These are phyloP conservation scores for Ceratocystis papillata DNA, from an alignment of 2,329 filamentous ascomycete genomes.

Conservation along the genomic window DNA sequence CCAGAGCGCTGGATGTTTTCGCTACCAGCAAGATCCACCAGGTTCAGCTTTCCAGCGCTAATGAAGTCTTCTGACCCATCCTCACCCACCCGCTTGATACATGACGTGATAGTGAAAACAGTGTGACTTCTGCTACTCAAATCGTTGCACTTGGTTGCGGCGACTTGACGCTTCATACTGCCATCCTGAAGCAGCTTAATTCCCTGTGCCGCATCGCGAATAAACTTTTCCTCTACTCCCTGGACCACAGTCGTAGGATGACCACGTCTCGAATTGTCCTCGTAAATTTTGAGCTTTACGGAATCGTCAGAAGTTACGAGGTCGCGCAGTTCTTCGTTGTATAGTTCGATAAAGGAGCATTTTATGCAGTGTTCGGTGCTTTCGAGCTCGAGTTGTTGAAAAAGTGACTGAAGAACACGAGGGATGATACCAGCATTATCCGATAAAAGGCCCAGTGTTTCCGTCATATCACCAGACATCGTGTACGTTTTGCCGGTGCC, in stretches of 20 bases:
- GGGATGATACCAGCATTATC: slow-evolving; percentile 94
- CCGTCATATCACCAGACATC: slow-evolving; percentile 95
- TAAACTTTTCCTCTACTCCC: slow-evolving; percentile 94
- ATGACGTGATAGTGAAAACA: slow-evolving; percentile 89
- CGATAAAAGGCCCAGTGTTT: slow-evolving; percentile 72
- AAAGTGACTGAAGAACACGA: slow-evolving; percentile 75
- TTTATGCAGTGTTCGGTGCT: slow-evolving; percentile 81
- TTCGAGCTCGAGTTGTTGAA: slow-evolving; percentile 69
- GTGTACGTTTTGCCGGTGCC: slow-evolving; percentile 98
- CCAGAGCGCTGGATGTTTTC: slow-evolving; percentile 97
- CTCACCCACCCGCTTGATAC: slow-evolving; percentile 70
- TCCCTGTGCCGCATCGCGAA: slow-evolving; percentile 71
- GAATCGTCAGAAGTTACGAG: slow-evolving; percentile 71
- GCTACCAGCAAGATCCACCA: slow-evolving; percentile 92
- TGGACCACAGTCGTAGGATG: slow-evolving; percentile 79
- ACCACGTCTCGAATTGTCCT: slow-evolving; percentile 79
- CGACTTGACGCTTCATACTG: slow-evolving; percentile 92
- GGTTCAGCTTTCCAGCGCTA: slow-evolving; percentile 83
- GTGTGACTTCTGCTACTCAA: slow-evolving; percentile 95
- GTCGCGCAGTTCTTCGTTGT: slow-evolving; percentile 94
- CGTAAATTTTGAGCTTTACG: slow-evolving; percentile 86
- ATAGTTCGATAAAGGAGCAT: slow-evolving; percentile 96
- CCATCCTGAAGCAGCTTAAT: slow-evolving; percentile 82
- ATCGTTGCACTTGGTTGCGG: slow-evolving; percentile 98
- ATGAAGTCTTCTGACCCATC: slow-evolving; percentile 82